Evolutionary conservation across 495 filamentous ascomycete species (phyloP).

Genomic region (Cercophora newfieldiana): DNA sequence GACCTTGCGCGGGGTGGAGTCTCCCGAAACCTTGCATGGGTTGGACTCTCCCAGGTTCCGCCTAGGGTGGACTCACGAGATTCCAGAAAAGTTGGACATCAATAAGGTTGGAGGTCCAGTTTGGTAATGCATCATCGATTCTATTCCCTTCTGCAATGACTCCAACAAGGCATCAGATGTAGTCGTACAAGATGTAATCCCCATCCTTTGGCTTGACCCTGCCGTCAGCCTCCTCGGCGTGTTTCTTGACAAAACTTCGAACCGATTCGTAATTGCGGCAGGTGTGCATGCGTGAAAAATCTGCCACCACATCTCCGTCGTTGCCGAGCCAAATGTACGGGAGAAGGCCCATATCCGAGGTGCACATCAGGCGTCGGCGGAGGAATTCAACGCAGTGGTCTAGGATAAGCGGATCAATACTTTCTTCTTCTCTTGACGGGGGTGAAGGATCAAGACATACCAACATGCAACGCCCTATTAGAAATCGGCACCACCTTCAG

Average conservation of each 20-base stretch:
- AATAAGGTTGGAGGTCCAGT: no score
- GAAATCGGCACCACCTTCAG: background rate
- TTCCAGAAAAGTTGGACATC: no score
- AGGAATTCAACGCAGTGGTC: background rate
- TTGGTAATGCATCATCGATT: no score
- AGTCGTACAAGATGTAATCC: background rate
- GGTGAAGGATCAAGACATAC: background rate
- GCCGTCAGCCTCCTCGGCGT: background rate
- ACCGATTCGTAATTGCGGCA: background rate
- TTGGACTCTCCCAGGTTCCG: no score
- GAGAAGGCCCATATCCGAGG: background rate
- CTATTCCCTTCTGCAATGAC: no score
- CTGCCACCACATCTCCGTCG: background rate
- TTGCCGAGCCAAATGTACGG: background rate
- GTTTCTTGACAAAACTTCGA: background rate
- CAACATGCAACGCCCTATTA: background rate
- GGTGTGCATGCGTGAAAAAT: background rate
- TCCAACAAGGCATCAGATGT: background rate
- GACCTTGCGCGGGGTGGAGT: no score
- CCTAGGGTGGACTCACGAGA: no score
- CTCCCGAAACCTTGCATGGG: no score
- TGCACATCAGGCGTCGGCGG: background rate
- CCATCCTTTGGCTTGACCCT: background rate
- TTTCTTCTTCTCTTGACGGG: background rate
- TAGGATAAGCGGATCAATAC: background rate